Percentiles rank a stretch among this genome's conserved stretches.
Conservation (phyloP, 2,329 filamentous ascomycete genomes). For the Gaeumannomyces sp. region DNA sequence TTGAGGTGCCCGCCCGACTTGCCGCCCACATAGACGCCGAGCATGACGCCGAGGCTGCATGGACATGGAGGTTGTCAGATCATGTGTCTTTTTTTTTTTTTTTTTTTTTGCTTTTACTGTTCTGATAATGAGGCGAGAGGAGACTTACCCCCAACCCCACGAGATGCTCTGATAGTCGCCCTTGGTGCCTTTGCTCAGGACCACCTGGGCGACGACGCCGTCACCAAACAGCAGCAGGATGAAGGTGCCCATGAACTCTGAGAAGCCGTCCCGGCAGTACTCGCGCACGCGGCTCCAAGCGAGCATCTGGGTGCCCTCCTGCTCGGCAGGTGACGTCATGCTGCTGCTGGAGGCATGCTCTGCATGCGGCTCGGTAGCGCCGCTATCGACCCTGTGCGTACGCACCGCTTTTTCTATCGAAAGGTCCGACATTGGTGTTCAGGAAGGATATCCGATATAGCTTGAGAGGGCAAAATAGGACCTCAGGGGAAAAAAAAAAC, state of each 20-base stretch:
- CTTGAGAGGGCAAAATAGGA: too few species aligned
- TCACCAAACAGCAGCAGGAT: conserved; percentile 64
- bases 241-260: conserved; percentile 64
- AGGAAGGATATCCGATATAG: too few species aligned
- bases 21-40: conserved; percentile 60
- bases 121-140: not conserved
- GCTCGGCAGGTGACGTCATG: conserved; percentile 3
- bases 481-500: too few species aligned
- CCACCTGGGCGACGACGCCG: conserved; percentile 64
- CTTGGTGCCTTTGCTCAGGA: conserved; percentile 44
- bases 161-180: conserved; percentile 44
- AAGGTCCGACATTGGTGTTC: too few species aligned
- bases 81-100: too few species aligned
- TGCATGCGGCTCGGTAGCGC: not conserved
- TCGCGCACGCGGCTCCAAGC: conserved; percentile 48
- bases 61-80: not conserved
- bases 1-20: conserved; percentile 64
- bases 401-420: not conserved
- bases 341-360: not conserved
- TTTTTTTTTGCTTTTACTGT: too few species aligned
- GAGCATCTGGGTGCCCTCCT: conserved; percentile 8
- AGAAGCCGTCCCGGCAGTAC: conserved; percentile 50
- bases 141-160: conserved; percentile 43
- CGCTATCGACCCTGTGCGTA: conserved; percentile 7
- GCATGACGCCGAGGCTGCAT: conserved; percentile 57